Base-by-base conservation (phyloP, 176 grass and related monocot species). In the Eleusine indica region DNA sequence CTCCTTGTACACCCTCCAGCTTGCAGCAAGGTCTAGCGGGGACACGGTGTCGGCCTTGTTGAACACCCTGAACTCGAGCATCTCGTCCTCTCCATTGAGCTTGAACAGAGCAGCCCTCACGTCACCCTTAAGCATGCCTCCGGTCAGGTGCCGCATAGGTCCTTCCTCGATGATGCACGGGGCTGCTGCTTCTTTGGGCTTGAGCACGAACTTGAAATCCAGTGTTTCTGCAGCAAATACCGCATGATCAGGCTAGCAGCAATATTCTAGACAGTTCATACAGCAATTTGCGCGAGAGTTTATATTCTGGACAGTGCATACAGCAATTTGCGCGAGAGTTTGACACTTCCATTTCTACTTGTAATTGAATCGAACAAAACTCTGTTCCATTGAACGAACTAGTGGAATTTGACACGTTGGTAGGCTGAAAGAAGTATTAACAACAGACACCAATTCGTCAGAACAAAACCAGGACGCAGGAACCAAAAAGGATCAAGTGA, bases 1-100 rank as follows among this genome's bases (percentile, higher is more conserved):
- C 83, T 99, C 96, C 83, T 92, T 88, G 87, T 94, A 99, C 7
- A 90, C 93, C 77, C 96, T 91, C 96, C 96, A 99, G 65, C 96
- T 99, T 32, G 96, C 91, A 0, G 96, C 96, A 67, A 98, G 93
- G 75, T 98, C 96, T 38, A 98, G 87, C 3, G 96, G 96, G 2
- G 96, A 99, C 78, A 99, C 93, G 10, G 83, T 81, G 83, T 96
- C 96, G 0, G 91, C 96, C 81, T 99, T 99, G 63, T 96, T 94
- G 80, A 99, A 94, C 62, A 99, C 96, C 80, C 78, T 86, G 86
- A 71, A 94, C 66, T 99, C 96, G 25, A 94, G 85, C 60, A 86
- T 32, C 64, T 92, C 96, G 18, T 92, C 93, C 21, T 92, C 86
- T 37, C 89, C 96, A 35, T 80, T 88, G 15, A 94, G 37, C 85